A percentile compares a stretch with the other conserved stretches of the same genome.
Evolutionary conservation across 331 rosid species (phyloP).

Genomic region (Acacia pycnantha): DNA sequence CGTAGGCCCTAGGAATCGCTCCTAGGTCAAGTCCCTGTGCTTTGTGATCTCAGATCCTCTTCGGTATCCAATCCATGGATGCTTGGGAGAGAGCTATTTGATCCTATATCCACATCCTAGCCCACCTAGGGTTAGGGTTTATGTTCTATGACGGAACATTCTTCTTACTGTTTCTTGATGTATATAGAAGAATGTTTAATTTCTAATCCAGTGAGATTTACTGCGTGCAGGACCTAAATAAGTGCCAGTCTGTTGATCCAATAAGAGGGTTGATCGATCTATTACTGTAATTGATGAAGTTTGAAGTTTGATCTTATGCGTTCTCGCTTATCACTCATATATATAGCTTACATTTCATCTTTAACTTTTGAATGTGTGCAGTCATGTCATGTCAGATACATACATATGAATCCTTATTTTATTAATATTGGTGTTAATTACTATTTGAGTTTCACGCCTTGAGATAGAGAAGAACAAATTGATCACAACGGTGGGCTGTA

Average conservation of each 20-base stretch:
- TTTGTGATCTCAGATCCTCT: no score
- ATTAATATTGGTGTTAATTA: neutral
- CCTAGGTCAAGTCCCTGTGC: no score
- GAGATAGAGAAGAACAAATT: neutral
- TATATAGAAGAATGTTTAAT: neutral
- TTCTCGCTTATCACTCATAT: neutral
- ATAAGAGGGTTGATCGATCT: neutral
- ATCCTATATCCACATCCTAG: no score
- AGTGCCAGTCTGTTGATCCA: neutral
- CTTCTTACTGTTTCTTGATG: neutral
- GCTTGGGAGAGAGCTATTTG: no score
- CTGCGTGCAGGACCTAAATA: neutral
- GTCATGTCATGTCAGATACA: neutral
- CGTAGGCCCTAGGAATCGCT: no score
- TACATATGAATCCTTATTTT: neutral
- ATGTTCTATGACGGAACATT: no score
- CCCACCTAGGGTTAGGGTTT: no score
- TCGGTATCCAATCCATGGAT: no score
- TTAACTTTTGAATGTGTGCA: neutral
- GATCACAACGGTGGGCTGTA: neutral
- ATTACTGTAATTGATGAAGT: neutral
- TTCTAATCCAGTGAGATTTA: neutral
- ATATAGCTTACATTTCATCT: neutral
- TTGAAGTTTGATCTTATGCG: constrained; percentile 15
- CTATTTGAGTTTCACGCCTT: neutral